Percentiles rank a stretch among this genome's conserved stretches.
Evolutionary conservation across 257 asterid genomes (phyloP).

Genomic region (Gardenia jasminoides): DNA sequence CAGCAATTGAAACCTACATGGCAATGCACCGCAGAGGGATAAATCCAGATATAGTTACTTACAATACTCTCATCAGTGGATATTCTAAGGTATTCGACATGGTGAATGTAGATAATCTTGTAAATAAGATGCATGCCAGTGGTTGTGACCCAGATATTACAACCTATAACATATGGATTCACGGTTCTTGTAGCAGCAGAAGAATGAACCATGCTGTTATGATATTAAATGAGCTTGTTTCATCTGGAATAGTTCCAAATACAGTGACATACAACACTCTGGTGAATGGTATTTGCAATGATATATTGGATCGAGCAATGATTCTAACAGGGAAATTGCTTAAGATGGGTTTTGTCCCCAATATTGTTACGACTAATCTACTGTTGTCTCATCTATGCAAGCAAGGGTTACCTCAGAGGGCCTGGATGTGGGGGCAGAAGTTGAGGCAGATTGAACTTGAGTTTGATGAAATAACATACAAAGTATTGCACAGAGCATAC

Average conservation of each 20-base stretch:
- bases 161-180: constrained; percentile 78
- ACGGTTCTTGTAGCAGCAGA: constrained; percentile 66
- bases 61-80: constrained; percentile 82
- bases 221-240: constrained; percentile 69
- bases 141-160: constrained; percentile 83
- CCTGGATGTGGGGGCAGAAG: constrained; percentile 81
- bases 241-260: constrained; percentile 77
- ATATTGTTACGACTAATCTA: constrained; percentile 66
- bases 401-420: constrained; percentile 79
- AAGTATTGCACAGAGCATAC: constrained; percentile 62
- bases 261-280: constrained; percentile 84
- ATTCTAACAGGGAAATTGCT: constrained; percentile 79
- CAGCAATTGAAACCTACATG: constrained; percentile 61
- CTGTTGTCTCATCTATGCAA: constrained; percentile 75
- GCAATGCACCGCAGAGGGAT: constrained; percentile 60
- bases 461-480: constrained; percentile 74
- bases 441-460: constrained; percentile 69
- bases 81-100: constrained; percentile 79
- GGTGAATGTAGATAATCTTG: constrained; percentile 58
- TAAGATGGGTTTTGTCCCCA: constrained; percentile 83
- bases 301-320: constrained; percentile 83
- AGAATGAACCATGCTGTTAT: constrained; percentile 64
- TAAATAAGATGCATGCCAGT: constrained; percentile 47
- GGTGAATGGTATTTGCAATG: constrained; percentile 67
- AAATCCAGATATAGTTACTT: constrained; percentile 75